Base-by-base conservation (phyloP, 352 stramenopile genomes). In the Aphanomyces cochlioides region DNA sequence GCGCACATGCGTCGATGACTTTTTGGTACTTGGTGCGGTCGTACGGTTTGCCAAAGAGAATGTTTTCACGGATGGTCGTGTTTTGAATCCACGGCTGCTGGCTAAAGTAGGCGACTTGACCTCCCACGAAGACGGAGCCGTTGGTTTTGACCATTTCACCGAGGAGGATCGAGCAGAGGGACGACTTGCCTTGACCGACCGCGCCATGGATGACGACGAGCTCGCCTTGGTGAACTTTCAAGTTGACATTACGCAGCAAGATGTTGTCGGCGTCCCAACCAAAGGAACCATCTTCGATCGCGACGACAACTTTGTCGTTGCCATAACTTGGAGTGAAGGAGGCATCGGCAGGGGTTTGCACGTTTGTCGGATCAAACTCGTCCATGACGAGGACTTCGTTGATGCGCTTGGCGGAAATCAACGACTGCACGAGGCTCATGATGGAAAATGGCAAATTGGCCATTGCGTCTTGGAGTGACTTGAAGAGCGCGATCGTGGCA, bases 131-230 rank as follows among this genome's bases (percentile, higher is more conserved):
- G 0, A 88, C 79, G 0, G 64, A 58, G 0, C 82, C 79, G 0
- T 17, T n/a, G 0, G 74, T 7, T 10, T 82, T 84, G 68, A 88
- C 79, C 80, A 98, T 98, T 68, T 99, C 82, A 1, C 82, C 79
- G 1, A 90, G 69, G 1, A 90, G 47, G 1, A 78, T 78, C 5
- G 75, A 77, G 36, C 75, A 84, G 1, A 90, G 47, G 4, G 80
- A 80, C 10, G 80, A 87, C 59, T 90, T 90, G 19, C 80, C 80
- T 38, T 78, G 77, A 5, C 84, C 84, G 21, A 85, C 82, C 43
- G 81, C 81, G 19, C 84, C 84, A 53, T 83, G 77, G 19, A 89
- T 67, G 21, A 90, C 79, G 10, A 85, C 72, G 45, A 90, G 78
- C 21, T 87, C 78, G 0, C 83, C 81, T 1, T 73, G 78, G 7